Evolutionary conservation across 2,329 filamentous ascomycete genomes (phyloP), one percentile per base, ranked within the genome.

Genomic region (Talaromyces sp.): DNA sequence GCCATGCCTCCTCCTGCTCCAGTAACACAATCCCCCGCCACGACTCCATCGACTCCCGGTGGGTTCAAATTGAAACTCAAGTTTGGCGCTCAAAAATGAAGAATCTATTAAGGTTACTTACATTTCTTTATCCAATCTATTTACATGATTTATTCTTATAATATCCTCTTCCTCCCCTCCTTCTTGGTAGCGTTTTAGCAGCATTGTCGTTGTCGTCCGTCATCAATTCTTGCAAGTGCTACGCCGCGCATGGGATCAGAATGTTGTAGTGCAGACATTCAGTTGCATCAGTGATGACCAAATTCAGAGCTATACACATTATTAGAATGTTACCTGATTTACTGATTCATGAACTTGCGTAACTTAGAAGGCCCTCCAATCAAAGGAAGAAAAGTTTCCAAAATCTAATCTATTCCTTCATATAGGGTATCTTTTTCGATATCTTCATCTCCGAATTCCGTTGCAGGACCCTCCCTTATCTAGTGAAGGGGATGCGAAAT

Each of bases 21-120:
- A n/a, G 68, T 73, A n/a, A 71, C 68, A 35, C 70, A 70, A 15
- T 69, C 74, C 31, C 69, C 65, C 17, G 4, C 70, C 37, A 69
- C 73, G 25, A 72, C 77, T 11, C 69, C 73, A 15, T 74, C 73
- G 1, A 75, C 74, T 37, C 73, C 72, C 49, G 73, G 76, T 19
- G 76, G 76, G 39, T 68, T 81, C 58, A 82, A 81, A 68, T 69
- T 81, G 19, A 82, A 81, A 69, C 68, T 80, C 61, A 80, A 78
- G 63, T 70, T 79, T 60, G 74, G 73, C 61, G 70, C 72, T 52
- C 72, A 74, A 67, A 75, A 77, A 71, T 76, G 70, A 68, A 49
- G 8, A 15, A 43, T 43, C 39, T 6, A 43, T 8, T 43, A 2
- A 43, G 39, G 15, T 43, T 43, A n/a, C 15, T 5, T 31, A 15